A percentile compares a stretch with the other conserved stretches of the same genome.
Evolutionary conservation across 257 asterid genomes (phyloP).

Genomic region (Fraxinus quadrangulata): DNA sequence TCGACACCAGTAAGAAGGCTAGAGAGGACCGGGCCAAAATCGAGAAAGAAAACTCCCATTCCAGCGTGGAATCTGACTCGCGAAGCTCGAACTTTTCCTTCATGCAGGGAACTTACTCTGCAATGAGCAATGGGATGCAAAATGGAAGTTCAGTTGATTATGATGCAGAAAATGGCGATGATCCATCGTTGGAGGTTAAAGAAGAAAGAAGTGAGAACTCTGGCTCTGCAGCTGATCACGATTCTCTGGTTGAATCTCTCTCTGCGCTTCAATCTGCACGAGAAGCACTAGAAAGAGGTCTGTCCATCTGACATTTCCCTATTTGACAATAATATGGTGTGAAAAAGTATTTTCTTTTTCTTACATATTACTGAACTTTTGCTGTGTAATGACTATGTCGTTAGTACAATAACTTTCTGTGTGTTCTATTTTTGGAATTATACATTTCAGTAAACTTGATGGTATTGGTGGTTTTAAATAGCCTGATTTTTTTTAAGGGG

Average conservation of each 20-base stretch:
- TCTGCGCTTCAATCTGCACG: conserved; percentile 50
- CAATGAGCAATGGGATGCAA: conserved; percentile 47
- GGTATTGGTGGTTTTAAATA: not conserved
- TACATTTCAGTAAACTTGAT: not conserved
- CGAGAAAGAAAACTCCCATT: conserved; percentile 87
- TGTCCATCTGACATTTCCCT: conserved; percentile 20
- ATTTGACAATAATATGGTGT: conserved; percentile 8
- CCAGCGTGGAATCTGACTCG: conserved; percentile 96
- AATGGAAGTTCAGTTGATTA: conserved; percentile 44
- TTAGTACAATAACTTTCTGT: not conserved
- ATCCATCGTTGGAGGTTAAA: conserved; percentile 51
- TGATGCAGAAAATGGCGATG: conserved; percentile 60
- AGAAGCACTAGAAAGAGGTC: conserved; percentile 72
- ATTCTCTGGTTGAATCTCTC: conserved; percentile 54
- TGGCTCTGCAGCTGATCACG: conserved; percentile 43
- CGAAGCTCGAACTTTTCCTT: conserved; percentile 69
- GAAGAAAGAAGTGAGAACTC: conserved; percentile 51
- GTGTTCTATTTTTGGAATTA: not conserved
- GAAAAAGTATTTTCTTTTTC: not conserved
- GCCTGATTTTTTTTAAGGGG: not conserved
- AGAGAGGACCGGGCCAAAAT: conserved; percentile 70
- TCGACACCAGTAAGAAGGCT: conserved; percentile 46
- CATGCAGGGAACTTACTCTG: conserved; percentile 61
- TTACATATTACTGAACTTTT: not conserved
- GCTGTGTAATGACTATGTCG: not conserved